Percentiles rank a stretch among this genome's conserved stretches.
These are phyloP conservation scores for Macadamia tetraphylla DNA, from an alignment of 164 flowering plant species.

Conservation along the genomic window DNA sequence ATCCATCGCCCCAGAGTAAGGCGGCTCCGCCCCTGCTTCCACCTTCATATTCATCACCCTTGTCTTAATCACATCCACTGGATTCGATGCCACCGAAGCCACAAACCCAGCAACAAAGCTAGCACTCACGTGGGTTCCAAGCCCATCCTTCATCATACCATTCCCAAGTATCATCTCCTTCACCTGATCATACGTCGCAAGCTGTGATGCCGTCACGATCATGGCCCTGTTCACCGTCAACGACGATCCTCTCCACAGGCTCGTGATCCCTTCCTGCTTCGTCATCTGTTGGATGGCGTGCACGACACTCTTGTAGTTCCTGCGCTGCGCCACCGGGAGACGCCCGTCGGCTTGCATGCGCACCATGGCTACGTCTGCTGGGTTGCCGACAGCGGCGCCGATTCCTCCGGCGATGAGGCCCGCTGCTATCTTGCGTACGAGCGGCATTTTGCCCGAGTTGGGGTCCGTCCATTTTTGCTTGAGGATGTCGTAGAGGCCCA, in stretches of 20 bases:
- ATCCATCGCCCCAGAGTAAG: constrained; percentile 75
- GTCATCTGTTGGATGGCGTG: constrained; percentile 69
- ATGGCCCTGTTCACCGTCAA: constrained; percentile 89
- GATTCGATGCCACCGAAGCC: constrained; percentile 77
- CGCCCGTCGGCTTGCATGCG: constrained; percentile 95
- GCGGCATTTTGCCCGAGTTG: constrained; percentile 42
- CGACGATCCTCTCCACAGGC: constrained; percentile 88
- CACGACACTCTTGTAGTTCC: constrained; percentile 70
- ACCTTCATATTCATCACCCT: constrained; percentile 94
- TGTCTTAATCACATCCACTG: constrained; percentile 87
- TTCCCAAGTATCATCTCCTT: constrained; percentile 64
- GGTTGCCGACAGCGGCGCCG: constrained; percentile 89
- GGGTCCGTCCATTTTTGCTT: constrained; percentile 76
- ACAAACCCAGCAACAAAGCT: constrained; percentile 89
- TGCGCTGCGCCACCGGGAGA: constrained; percentile 61
- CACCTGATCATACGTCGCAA: constrained; percentile 83
- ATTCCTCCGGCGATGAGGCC: constrained; percentile 76
- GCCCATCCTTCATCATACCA: constrained; percentile 58
- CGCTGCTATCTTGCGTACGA: constrained; percentile 50
- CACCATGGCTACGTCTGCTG: constrained; percentile 95
- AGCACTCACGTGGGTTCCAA: constrained; percentile 81
- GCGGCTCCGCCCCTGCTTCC: constrained; percentile 50
- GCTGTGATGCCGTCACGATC: constrained; percentile 89
- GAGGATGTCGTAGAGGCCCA: constrained; percentile 82
- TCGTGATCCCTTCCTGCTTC: constrained; percentile 53